Evolutionary conservation across 2,329 filamentous ascomycete genomes (phyloP), one percentile per base, ranked within the genome.

Genomic region (Colletotrichum falcatum): DNA sequence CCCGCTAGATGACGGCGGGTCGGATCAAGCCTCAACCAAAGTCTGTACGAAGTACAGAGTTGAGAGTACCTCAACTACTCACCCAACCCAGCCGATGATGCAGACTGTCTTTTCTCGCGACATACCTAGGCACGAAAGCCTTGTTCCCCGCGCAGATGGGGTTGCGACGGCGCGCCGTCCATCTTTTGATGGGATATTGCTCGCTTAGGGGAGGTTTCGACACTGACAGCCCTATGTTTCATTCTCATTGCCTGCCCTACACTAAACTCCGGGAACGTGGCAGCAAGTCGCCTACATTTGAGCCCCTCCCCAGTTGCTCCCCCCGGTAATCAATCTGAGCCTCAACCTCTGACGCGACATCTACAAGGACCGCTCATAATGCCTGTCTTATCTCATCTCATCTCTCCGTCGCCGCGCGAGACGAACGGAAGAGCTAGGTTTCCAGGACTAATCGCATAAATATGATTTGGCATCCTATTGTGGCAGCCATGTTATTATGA

Each of bases 131-230:
- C n/a, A n/a, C 4, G n/a, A 23, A 46, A 12, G 20, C 44, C 7
- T 9, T 44, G 42, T n/a, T 44, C n/a, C 42, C 42, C 20, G 42
- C 42, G 42, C 42, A 44, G 42, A n/a, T 12, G 18, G 14, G 39
- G 14, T 39, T 39, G 33, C 23, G 54, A 37, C 33, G n/a, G 16
- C 20, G 23, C 3, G 35, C 5, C n/a, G 2, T 20, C 53, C 33
- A 23, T 56, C 6, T 23, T 39, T 39, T 18, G 33, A 56, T 26
- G 11, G 20, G 14, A 16, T n/a, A n/a, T 12, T 26, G n/a, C n/a
- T 39, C 54, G n/a, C n/a, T 39, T n/a, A 26, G 23, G 54, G n/a
- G 33, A 55, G 35, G 33, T 26, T 18, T 56, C n/a, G 54, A 56
- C 23, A 16, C 14, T 51, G 35, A 61, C 3, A 51, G 35, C 59